Evolutionary conservation across 2,329 filamentous ascomycete genomes (phyloP).

Genomic region (Exophiala lecanii-corni): DNA sequence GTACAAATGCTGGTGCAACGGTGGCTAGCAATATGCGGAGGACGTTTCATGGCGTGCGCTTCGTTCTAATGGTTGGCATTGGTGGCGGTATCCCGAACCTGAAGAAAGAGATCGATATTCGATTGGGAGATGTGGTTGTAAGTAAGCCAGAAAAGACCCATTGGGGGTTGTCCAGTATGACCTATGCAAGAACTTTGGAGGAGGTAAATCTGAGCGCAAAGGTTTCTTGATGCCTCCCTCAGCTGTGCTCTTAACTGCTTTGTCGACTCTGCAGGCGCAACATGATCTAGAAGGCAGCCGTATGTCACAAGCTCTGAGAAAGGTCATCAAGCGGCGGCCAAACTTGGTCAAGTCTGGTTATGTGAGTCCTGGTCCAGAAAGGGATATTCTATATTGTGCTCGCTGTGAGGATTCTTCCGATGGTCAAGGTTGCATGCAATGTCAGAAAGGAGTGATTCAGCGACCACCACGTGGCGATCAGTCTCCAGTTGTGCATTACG

Average conservation of each 20-base stretch:
- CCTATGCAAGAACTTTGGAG: conserved; percentile 1
- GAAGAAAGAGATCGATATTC: conserved; percentile 21
- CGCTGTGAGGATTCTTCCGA: background rate
- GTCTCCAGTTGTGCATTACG: conserved; percentile 23
- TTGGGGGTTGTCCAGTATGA: conserved; percentile 27
- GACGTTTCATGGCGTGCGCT: conserved; percentile 25
- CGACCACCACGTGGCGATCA: background rate
- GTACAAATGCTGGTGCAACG: conserved; percentile 24
- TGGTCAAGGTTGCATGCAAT: background rate
- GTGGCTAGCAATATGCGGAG: conserved; percentile 24
- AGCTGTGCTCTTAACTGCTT: conserved; percentile 3
- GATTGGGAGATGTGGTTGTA: conserved; percentile 31
- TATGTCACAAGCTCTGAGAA: background rate
- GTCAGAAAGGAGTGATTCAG: background rate
- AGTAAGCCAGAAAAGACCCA: conserved; percentile 20
- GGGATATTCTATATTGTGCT: background rate
- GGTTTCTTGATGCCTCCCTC: conserved; percentile 2
- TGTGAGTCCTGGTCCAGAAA: background rate
- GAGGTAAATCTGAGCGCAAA: conserved; percentile 3
- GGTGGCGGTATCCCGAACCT: conserved; percentile 25
- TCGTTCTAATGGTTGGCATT: conserved; percentile 27
- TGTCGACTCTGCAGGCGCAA: background rate
- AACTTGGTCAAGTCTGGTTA: background rate
- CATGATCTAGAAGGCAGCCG: background rate
- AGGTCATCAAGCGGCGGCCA: background rate